Conservation (phyloP, 2,329 filamentous ascomycete genomes). For the Colletotrichum sp. region DNA sequence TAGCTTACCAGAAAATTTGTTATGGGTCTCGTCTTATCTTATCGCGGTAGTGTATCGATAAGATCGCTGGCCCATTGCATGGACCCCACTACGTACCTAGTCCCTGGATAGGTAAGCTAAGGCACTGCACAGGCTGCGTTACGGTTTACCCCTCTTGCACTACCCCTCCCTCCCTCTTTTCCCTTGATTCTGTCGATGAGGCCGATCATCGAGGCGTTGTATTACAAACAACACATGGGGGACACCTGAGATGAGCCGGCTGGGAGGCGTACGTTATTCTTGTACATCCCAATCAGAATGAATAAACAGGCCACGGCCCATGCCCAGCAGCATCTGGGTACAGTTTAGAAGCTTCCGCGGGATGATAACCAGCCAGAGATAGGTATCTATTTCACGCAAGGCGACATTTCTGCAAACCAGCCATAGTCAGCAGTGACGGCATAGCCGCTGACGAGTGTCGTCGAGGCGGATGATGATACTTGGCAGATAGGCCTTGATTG, state of each 20-base stretch:
- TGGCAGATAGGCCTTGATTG: conserved; percentile 1
- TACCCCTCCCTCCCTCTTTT: background rate
- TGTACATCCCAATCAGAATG: background rate
- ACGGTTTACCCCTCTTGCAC: background rate
- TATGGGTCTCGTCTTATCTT: conserved; percentile 11
- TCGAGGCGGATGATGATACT: background rate
- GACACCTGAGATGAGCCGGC: background rate
- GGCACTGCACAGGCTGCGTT: background rate
- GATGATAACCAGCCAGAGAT: background rate
- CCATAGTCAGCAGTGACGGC: background rate
- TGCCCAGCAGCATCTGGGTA: background rate
- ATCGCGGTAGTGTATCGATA: background rate
- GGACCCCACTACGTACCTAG: background rate
- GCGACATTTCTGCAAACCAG: background rate
- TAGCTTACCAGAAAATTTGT: conserved; percentile 12
- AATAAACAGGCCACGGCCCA: background rate
- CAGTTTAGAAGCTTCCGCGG: background rate
- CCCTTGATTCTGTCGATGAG: background rate
- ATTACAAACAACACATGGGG: background rate
- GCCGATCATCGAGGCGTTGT: background rate
- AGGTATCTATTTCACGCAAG: background rate
- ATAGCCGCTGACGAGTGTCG: conserved; percentile 1
- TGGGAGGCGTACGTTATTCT: background rate
- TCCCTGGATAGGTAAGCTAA: background rate
- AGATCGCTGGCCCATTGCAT: background rate